Evolutionary conservation across 2,329 filamentous ascomycete genomes (phyloP), one percentile per base, ranked within the genome.

Genomic region (Colletotrichum endophyticum): DNA sequence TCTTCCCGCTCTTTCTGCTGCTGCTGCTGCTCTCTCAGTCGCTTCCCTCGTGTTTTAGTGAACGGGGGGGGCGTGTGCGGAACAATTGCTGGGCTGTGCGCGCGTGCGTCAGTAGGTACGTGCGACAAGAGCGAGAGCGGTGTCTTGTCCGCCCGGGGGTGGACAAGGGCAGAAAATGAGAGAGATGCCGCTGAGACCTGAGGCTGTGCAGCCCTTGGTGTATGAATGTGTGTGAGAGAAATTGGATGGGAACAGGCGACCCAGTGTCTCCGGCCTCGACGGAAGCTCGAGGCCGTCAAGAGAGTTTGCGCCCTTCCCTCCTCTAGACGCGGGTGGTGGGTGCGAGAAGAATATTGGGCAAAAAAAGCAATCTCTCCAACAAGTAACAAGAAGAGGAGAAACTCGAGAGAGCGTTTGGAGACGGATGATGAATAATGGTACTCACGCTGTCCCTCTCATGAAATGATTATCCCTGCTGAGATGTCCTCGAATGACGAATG

Each of bases 41-140:
- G n/a, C 44, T 49, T 49, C 44, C 44, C 44, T 49, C n/a, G 44
- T 49, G 44, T 49, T 49, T 49, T 49, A 49, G 32, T 53, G 70
- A 53, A 59, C n/a, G 30, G 62, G 73, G 44, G 44, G 67, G 73
- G 39, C 8, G 70, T 76, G 70, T 27, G 27, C 22, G 22, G 57
- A 75, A 61, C n/a, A 62, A 75, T 67, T 44, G 73, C 57, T 57
- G 57, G 73, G 73, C 73, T 76, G 73, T 76, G 73, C 73, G 73
- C 70, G 73, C 56, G 73, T 76, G 73, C 73, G 73, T 76, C 73
- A 76, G 73, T 73, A 68, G 73, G 73, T 36, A 76, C 73, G 73
- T 76, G 73, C 73, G 70, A 73, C 73, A 64, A 72, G 70, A 67
- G 62, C 39, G 70, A 76, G 73, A 75, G 63, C 73, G 73, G 73